Evolutionary conservation across 2,329 filamentous ascomycete genomes (phyloP).

Genomic region (Pseudocercospora ulei): DNA sequence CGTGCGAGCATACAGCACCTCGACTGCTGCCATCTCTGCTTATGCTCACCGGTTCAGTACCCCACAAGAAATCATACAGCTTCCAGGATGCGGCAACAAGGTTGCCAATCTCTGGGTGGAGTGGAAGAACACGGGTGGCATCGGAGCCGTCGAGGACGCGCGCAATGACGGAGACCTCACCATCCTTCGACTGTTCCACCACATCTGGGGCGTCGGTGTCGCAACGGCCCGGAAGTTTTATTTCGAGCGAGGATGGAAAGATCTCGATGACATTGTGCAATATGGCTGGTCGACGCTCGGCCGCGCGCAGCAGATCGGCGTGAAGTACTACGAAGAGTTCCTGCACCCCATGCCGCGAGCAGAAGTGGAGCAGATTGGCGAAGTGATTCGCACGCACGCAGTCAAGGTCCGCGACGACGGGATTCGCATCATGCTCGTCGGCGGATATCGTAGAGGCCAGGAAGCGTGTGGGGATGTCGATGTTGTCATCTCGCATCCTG

Average conservation of each 20-base stretch:
- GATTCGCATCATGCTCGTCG: conserved; percentile 58
- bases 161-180: conserved; percentile 55
- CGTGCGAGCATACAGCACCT: conserved; percentile 74
- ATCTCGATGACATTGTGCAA: conserved; percentile 77
- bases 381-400: conserved; percentile 56
- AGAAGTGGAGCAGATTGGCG: conserved; percentile 63
- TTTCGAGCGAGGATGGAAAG: conserved; percentile 62
- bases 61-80: conserved; percentile 37
- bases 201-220: conserved; percentile 87
- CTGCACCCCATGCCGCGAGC: conserved; percentile 56
- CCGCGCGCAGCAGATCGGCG: conserved; percentile 80
- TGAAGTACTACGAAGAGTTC: conserved; percentile 91
- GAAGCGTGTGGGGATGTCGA: conserved; percentile 69
- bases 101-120: conserved; percentile 69
- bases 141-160: conserved; percentile 56
- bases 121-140: conserved; percentile 50
- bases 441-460: conserved; percentile 75
- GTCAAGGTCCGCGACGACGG: conserved; percentile 48
- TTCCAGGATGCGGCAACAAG: conserved; percentile 76
- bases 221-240: conserved; percentile 75
- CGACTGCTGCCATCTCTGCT: conserved; percentile 71
- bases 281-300: conserved; percentile 65
- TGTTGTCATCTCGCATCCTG: conserved; percentile 68
- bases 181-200: conserved; percentile 60
- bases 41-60: conserved; percentile 56